Evolutionary conservation across 768 basidiomycete genomes (phyloP).

Genomic region (Coprinopsis sp.): DNA sequence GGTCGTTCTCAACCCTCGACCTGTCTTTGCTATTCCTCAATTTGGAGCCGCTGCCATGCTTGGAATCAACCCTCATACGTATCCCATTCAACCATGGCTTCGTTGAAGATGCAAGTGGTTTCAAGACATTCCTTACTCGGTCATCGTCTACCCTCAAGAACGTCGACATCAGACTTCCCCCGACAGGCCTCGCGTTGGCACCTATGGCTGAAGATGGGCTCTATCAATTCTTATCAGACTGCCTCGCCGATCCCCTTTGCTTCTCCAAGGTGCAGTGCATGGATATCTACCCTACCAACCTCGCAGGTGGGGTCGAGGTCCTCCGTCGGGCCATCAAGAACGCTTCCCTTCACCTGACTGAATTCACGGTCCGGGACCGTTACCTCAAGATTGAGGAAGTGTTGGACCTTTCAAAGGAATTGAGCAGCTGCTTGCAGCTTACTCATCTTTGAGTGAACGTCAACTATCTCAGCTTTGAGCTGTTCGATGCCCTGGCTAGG

Average conservation of each 20-base stretch:
- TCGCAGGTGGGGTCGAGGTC: no score
- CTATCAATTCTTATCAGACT: slow-evolving; percentile 29
- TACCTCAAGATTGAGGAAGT: slow-evolving; percentile 34
- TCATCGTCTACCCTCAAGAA: slow-evolving; percentile 28
- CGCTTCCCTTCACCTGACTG: slow-evolving; percentile 27
- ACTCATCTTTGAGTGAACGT: slow-evolving; percentile 31
- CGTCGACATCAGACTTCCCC: slow-evolving; percentile 37
- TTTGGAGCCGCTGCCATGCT: slow-evolving; percentile 27
- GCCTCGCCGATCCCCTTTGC: slow-evolving; percentile 21
- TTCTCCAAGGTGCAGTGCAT: slow-evolving; percentile 29
- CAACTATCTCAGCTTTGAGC: slow-evolving; percentile 23
- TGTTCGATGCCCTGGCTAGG: slow-evolving; percentile 31
- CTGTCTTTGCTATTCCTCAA: slow-evolving; percentile 36
- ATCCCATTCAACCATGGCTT: slow-evolving; percentile 39
- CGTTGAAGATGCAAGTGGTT: slow-evolving; percentile 27
- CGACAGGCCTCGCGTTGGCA: slow-evolving; percentile 27
- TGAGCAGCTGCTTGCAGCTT: slow-evolving; percentile 22
- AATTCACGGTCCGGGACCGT: slow-evolving; percentile 36
- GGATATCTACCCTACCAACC: slow-evolving; percentile 39
- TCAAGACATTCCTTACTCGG: slow-evolving; percentile 28
- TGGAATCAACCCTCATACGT: slow-evolving; percentile 31
- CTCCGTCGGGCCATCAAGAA: slow-evolving; percentile 28
- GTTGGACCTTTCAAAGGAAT: slow-evolving; percentile 18
- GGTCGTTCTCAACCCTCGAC: slow-evolving; percentile 38
- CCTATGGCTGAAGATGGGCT: slow-evolving; percentile 27